These are phyloP conservation scores for Pythium angustatum DNA, from an alignment of 352 stramenopile genomes.

Conservation along the genomic window DNA sequence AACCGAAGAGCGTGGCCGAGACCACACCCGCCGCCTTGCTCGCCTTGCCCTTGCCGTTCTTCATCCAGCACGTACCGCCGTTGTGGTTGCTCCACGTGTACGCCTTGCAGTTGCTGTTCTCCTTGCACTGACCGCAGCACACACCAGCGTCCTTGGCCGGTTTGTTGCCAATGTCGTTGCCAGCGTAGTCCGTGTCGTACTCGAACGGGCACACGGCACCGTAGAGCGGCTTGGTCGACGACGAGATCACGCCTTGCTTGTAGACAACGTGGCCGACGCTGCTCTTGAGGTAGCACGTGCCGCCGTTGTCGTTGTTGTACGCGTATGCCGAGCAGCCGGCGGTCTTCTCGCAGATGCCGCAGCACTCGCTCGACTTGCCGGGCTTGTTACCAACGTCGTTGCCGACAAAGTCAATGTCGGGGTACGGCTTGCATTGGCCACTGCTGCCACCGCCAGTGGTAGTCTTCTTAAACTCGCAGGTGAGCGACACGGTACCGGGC, in stretches of 20 bases:
- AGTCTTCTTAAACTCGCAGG: background rate
- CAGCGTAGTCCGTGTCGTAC: conserved; percentile 14
- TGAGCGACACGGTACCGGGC: background rate
- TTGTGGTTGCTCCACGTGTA: conserved; percentile 31
- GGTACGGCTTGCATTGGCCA: conserved; percentile 6
- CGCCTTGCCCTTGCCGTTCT: conserved; percentile 22
- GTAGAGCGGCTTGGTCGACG: background rate
- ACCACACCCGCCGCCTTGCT: background rate
- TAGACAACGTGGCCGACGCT: conserved; percentile 18
- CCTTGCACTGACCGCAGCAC: conserved; percentile 10
- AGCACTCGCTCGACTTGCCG: conserved; percentile 26
- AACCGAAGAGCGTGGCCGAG: conserved; percentile 6
- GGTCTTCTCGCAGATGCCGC: conserved; percentile 39
- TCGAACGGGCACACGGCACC: conserved; percentile 11
- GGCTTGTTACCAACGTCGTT: conserved; percentile 24
- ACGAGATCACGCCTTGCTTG: conserved; percentile 2
- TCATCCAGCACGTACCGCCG: conserved; percentile 35
- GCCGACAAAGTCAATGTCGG: conserved; percentile 30
- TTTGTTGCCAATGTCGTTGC: conserved; percentile 22
- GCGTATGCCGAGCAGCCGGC: conserved; percentile 35
- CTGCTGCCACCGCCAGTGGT: too few species aligned
- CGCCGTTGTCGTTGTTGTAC: conserved; percentile 50
- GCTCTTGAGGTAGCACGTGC: conserved; percentile 49
- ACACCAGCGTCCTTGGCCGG: background rate
- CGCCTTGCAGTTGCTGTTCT: conserved; percentile 16